Evolutionary conservation across 2,329 filamentous ascomycete species (phyloP).

Genomic region (Coleophoma cylindrospora): DNA sequence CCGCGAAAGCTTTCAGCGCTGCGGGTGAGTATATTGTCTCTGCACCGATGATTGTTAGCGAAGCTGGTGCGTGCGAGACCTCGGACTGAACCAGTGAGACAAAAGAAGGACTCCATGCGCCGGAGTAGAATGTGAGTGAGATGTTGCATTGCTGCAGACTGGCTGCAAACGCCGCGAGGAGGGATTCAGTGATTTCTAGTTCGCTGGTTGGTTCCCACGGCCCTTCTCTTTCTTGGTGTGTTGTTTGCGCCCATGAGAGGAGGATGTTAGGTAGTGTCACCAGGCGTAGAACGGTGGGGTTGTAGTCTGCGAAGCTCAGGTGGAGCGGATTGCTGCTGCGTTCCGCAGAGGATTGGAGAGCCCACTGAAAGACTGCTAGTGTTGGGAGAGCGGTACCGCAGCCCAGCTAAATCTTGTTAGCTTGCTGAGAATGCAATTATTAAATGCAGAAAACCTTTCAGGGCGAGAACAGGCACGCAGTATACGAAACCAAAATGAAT

Average conservation of each 20-base stretch:
- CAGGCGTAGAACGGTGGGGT: constrained; percentile 69
- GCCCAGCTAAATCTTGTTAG: constrained; percentile 50
- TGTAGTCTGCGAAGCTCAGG: constrained; percentile 74
- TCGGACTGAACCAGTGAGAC: constrained; percentile 44
- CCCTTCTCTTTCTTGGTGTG: not conserved
- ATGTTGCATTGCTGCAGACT: constrained; percentile 47
- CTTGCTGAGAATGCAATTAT: not conserved
- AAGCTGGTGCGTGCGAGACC: constrained; percentile 19
- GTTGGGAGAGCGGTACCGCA: constrained; percentile 75
- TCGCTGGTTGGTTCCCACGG: constrained; percentile 25
- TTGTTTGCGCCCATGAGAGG: constrained; percentile 51
- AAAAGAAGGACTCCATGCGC: constrained; percentile 66
- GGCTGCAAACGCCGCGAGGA: constrained; percentile 53
- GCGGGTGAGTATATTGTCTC: constrained; percentile 82
- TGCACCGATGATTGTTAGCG: constrained; percentile 58
- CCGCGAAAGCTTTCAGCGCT: constrained; percentile 63
- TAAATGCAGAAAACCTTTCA: too few relatives aligned
- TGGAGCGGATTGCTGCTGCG: constrained; percentile 31
- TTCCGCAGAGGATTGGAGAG: constrained; percentile 23
- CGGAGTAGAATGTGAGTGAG: constrained; percentile 63
- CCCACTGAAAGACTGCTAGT: constrained; percentile 64
- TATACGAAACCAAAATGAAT: too few relatives aligned
- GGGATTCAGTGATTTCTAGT: constrained; percentile 30
- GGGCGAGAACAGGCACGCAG: too few relatives aligned
- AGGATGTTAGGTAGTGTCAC: constrained; percentile 77